phyloP scores from a whole-genome alignment of 73 alveolate genomes.

The Paramecium tetraurelia region DNA sequence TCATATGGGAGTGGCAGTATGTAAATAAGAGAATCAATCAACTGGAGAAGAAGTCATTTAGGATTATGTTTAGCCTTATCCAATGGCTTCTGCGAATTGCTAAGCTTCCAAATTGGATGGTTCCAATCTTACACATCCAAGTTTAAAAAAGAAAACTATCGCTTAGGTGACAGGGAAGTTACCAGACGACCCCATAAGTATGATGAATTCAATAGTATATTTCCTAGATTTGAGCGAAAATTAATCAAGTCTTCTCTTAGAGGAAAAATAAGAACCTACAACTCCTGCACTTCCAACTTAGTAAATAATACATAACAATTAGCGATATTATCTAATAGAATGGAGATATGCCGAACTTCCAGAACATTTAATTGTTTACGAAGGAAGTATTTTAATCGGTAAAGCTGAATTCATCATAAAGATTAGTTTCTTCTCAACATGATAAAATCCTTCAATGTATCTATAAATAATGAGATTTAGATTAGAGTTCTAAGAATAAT shows the following conservation, averaged over 20 bases:
- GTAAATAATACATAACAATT: not conserved
- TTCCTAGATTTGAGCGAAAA: not conserved
- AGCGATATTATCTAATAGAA: not conserved
- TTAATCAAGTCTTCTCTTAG: not conserved
- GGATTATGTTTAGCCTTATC: not conserved
- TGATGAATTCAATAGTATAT: not conserved
- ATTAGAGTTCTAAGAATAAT: not conserved
- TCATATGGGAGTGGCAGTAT: not conserved
- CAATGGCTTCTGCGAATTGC: not conserved
- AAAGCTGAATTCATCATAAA: not conserved
- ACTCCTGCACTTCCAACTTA: not conserved
- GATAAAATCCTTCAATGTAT: not conserved
- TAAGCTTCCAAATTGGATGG: not conserved
- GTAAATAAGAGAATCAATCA: not conserved
- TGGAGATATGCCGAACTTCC: not conserved
- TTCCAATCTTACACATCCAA: not conserved
- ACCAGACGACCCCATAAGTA: not conserved
- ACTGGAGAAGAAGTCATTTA: not conserved
- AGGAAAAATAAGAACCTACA: not conserved
- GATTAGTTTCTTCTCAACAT: not conserved
- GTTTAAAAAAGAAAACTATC: not conserved
- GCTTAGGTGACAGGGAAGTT: not conserved
- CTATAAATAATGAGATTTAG: not conserved
- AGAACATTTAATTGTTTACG: not conserved
- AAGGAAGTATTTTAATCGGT: not conserved